Evolutionary conservation across 345 rosid genomes (phyloP).

Genomic region (Gossypium sturtianum): DNA sequence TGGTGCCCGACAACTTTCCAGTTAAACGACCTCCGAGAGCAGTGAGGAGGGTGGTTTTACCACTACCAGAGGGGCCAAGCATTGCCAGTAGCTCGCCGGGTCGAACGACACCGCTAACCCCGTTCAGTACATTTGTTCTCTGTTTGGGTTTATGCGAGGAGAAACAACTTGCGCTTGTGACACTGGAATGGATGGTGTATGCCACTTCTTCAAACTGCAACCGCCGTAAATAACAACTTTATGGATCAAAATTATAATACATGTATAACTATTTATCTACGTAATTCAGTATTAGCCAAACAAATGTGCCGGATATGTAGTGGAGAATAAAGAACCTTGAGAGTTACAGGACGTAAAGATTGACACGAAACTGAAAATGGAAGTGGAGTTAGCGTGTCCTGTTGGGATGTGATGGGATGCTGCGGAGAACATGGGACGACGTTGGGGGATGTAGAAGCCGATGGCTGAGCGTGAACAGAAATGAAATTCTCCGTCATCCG

Average conservation of each 20-base stretch:
- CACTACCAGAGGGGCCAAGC: slow-evolving; percentile 96
- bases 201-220: slow-evolving; percentile 74
- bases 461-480: slow-evolving; percentile 45
- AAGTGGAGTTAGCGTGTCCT: slow-evolving; percentile 21
- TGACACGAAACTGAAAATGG: slow-evolving; percentile 45
- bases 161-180: slow-evolving; percentile 27
- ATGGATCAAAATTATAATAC: neutral
- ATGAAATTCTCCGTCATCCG: slow-evolving; percentile 20
- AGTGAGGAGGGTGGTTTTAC: slow-evolving; percentile 83
- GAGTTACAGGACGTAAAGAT: slow-evolving; percentile 56
- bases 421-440: slow-evolving; percentile 31
- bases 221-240: neutral
- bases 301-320: neutral
- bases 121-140: slow-evolving; percentile 52
- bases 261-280: too few species aligned
- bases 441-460: slow-evolving; percentile 35
- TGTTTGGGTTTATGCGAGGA: slow-evolving; percentile 43
- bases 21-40: slow-evolving; percentile 70
- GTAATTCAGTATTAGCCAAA: too few species aligned
- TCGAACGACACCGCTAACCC: slow-evolving; percentile 70
- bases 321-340: slow-evolving; percentile 43
- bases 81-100: slow-evolving; percentile 90
- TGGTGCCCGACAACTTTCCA: slow-evolving; percentile 63
- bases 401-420: slow-evolving; percentile 16
- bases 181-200: slow-evolving; percentile 37